Percentiles rank a stretch among this genome's conserved stretches.
Evolutionary conservation across 495 filamentous ascomycete genomes (phyloP).

Genomic region (Clavariopsis aquatica): DNA sequence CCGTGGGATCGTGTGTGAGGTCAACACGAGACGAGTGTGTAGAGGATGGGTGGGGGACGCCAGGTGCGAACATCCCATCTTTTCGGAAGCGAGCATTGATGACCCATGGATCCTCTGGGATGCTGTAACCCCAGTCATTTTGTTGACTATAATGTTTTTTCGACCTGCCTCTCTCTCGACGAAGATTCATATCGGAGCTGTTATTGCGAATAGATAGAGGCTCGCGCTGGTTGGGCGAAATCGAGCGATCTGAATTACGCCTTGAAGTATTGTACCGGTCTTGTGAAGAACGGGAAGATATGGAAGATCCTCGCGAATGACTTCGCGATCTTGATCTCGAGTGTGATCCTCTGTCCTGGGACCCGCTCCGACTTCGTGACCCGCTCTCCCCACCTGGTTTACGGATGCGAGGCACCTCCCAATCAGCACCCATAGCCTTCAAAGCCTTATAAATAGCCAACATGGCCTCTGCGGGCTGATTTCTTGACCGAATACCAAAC

Average conservation of each 20-base stretch:
- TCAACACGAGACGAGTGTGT: constrained; percentile 61
- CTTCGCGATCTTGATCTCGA: constrained; percentile 27
- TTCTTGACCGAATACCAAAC: constrained; percentile 92
- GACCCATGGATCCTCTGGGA: constrained; percentile 94
- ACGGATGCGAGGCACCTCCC: constrained; percentile 61
- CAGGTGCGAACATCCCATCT: constrained; percentile 63
- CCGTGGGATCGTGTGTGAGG: constrained; percentile 44
- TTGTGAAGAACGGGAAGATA: constrained; percentile 25
- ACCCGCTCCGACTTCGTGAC: constrained; percentile 36
- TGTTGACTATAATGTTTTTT: constrained; percentile 38
- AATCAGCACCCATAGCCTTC: constrained; percentile 79
- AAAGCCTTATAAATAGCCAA: constrained; percentile 91
- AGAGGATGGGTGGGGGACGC: constrained; percentile 54
- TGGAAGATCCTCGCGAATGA: constrained; percentile 30
- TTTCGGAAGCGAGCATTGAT: constrained; percentile 87
- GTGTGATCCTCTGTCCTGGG: constrained; percentile 18
- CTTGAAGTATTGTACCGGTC: constrained; percentile 14
- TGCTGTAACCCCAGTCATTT: constrained; percentile 62
- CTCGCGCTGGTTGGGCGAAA: constrained; percentile 23
- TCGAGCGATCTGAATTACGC: constrained; percentile 24
- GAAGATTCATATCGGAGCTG: constrained; percentile 5
- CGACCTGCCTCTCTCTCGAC: constrained; percentile 18
- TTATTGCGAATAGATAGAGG: constrained; percentile 30
- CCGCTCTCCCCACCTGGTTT: constrained; percentile 38
- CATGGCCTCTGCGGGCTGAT: constrained; percentile 90